Base-by-base conservation (phyloP, 805 yeast species). In the Candida caryicola region DNA sequence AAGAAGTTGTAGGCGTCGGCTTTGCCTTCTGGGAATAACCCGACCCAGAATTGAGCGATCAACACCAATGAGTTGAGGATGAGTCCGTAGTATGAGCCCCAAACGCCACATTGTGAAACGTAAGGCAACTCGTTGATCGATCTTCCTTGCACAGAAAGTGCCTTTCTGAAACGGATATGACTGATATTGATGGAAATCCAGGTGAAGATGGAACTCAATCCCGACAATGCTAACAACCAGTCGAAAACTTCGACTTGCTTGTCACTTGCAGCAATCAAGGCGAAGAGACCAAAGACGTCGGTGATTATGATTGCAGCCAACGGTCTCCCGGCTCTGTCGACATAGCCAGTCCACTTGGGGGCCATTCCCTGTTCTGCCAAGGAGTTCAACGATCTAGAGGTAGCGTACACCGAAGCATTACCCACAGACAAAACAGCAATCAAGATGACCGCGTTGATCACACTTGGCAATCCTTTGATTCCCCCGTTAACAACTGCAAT, bases 391-490 rank as follows among this genome's bases (percentile, higher is more conserved):
- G 84, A 74, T 66, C 89, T 77, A 6, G 87, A 80, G 45, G 80
- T 71, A 4, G 80, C 84, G 48, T 74, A 82, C 4, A 83, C 81
- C 10, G 83, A 73, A 8, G 87, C 75, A 55, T 82, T 82, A 43
- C 84, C 86, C 34, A 82, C 88, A 13, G 87, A 81, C 34, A 81
- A 55, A n/a, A 80, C 81, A 6, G 88, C 74, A 39, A 82, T 66
- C 51, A 82, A 62, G 45, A 82, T 80, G 33, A 82, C 82, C 6
- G 76, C 84, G 52, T 83, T 83, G 60, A 82, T 69, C 19, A 82
- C 74, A 35, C 77, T 69, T 21, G 85, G 85, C 33, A 81, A 60
- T 32, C 81, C 88, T 25, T 59, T 64, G 45, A 81, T 78, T 45
- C 86, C 85, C 19, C 82, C 83, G 36, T 73, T 70, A 23, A 59